Evolutionary conservation across 345 rosid genomes (phyloP), one percentile per base, ranked within the genome.

Genomic region (Mangifera indica): DNA sequence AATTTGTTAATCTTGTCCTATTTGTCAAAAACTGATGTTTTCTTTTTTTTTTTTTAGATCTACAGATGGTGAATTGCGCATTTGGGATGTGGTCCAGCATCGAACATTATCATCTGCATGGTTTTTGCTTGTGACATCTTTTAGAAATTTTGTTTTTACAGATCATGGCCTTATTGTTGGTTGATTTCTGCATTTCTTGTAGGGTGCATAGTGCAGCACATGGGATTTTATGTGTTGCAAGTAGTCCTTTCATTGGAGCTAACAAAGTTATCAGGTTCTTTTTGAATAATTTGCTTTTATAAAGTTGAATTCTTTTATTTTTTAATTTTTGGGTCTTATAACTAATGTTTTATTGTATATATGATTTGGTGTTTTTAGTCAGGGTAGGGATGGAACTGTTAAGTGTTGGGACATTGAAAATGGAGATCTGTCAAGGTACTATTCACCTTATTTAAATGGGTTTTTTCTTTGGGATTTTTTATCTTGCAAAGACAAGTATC

Each of bases 311-410:
- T 40, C 10, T 32, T 61, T 51, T 52, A 15, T 34, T 37, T n/a
- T 60, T 70, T 20, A 26, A 60, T n/a, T n/a, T n/a, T n/a, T n/a
- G n/a, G 18, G 1, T 56, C 20, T 61, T 25, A 20, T 14, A 61
- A 53, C 45, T 55, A n/a, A 59, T 42, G 55, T 8, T 60, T 7
- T 6, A 24, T 69, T 67, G 37, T 24, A 7, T 37, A 7, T 49
- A 4, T 40, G 11, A 3, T 67, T 46, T 21, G 25, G 9, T 51
- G 20, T 15, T n/a, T 69, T 61, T 83, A 92, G 98, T 78, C 99
- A 94, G 81, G 99, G 98, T 17, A 88, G 90, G 82, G 98, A 95
- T 84, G 98, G 98, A 78, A 90, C 93, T 78, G 91, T 92, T 1
- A 92, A 95, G 84, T 84, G 86, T 73, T 95, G 98, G 99, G 96